Evolutionary conservation across 2,329 filamentous ascomycete genomes (phyloP).

Genomic region (Venturia oleaginea): DNA sequence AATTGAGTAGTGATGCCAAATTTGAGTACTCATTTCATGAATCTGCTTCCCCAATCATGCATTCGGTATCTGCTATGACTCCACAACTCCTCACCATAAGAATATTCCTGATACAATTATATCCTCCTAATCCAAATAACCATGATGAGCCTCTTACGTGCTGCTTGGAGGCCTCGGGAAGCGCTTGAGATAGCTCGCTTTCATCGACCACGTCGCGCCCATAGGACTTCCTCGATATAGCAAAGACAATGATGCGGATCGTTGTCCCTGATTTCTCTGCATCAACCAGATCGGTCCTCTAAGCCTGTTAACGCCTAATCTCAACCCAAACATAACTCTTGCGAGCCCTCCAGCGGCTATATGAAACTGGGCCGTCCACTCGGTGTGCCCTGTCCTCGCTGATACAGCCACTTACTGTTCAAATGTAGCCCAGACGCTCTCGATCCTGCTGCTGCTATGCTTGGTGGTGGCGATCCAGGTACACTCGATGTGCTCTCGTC

Average conservation of each 20-base stretch:
- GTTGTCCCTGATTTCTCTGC: background rate
- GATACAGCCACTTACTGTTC: conserved; percentile 93
- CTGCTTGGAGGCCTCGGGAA: background rate
- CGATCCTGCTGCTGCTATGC: conserved; percentile 15
- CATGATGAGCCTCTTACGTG: background rate
- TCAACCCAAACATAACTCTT: background rate
- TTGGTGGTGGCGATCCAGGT: conserved; percentile 37
- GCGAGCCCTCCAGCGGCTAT: background rate
- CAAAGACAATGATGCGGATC: background rate
- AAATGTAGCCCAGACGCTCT: conserved; percentile 67
- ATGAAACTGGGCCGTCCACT: conserved; percentile 1
- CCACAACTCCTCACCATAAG: background rate
- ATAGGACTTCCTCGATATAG: conserved; percentile 1
- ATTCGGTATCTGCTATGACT: background rate
- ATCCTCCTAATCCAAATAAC: background rate
- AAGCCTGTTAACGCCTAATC: background rate
- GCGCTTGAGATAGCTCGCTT: background rate
- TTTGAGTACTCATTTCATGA: background rate
- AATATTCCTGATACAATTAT: background rate
- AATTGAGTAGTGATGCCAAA: background rate
- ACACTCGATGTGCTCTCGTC: background rate
- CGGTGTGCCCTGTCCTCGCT: conserved; percentile 29
- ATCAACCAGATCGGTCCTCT: conserved; percentile 2
- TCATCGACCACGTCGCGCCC: background rate
- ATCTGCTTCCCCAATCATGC: background rate